Evolutionary conservation across 73 alveolate genomes (phyloP).

Genomic region (Paramecium octaurelia): DNA sequence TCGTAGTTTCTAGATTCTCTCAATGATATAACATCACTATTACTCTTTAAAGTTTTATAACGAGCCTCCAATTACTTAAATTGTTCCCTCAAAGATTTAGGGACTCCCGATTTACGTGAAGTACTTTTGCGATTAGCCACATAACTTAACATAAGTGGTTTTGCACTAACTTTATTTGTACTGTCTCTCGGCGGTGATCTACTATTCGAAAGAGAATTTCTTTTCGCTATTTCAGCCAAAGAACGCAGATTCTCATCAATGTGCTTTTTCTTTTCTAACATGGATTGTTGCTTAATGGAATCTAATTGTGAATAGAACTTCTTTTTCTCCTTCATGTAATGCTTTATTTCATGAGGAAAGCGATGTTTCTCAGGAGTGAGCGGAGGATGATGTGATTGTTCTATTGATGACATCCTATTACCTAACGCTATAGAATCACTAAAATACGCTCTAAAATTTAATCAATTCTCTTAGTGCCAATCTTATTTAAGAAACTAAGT

Average conservation of each 20-base stretch:
- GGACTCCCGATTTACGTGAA: not conserved
- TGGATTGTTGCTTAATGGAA: not conserved
- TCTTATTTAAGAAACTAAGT: not conserved
- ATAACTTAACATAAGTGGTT: constrained; percentile 30
- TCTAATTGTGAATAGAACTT: constrained; percentile 1
- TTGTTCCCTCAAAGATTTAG: not conserved
- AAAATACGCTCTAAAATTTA: constrained; percentile 10
- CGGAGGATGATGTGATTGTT: not conserved
- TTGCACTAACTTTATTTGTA: not conserved
- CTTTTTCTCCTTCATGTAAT: constrained; percentile 35
- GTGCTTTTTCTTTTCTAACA: not conserved
- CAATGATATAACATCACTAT: not conserved
- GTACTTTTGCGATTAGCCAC: constrained; percentile 13
- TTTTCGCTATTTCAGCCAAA: constrained; percentile 23
- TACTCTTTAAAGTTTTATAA: constrained; percentile 17
- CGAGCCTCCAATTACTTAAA: constrained; percentile 6
- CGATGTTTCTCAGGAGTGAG: constrained; percentile 4
- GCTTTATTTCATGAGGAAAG: not conserved
- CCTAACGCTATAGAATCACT: not conserved
- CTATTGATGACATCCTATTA: constrained; percentile 42
- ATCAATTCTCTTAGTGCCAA: not conserved
- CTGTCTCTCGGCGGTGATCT: constrained; percentile 46
- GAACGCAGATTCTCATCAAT: constrained; percentile 27
- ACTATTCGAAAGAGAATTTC: constrained; percentile 33
- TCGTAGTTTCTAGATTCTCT: constrained; percentile 39